Percentiles rank a stretch among this genome's conserved stretches.
These are phyloP conservation scores for Wickerhamiella brachini DNA, from an alignment of 805 yeast species.

Conservation along the genomic window DNA sequence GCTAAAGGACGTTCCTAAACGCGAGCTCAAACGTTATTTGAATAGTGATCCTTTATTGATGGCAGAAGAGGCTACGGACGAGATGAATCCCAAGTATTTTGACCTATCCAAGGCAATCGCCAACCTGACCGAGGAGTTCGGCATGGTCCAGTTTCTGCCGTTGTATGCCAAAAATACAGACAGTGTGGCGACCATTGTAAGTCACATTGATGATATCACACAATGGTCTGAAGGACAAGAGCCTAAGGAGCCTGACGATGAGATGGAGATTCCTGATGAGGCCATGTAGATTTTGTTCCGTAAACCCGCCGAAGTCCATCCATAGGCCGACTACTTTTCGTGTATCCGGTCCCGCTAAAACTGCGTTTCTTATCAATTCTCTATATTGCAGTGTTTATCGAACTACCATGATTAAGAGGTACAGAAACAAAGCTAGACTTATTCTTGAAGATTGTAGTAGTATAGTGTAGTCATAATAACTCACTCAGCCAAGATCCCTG, in stretches of 20 bases:
- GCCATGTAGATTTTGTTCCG: neutral
- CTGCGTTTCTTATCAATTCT: too few relatives aligned
- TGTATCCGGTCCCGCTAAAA: too few relatives aligned
- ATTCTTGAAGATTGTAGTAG: too few relatives aligned
- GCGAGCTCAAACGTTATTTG: conserved; percentile 67
- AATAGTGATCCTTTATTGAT: conserved; percentile 84
- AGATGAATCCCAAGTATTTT: conserved; percentile 48
- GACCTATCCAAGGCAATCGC: conserved; percentile 73
- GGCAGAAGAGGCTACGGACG: conserved; percentile 33
- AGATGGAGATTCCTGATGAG: conserved; percentile 5
- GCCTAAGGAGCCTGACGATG: conserved; percentile 85
- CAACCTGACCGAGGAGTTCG: conserved; percentile 86
- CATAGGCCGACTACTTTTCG: too few relatives aligned
- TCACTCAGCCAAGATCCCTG: conserved; percentile 7
- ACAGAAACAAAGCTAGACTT: too few relatives aligned
- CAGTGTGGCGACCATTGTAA: conserved; percentile 65
- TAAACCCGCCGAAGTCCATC: too few relatives aligned
- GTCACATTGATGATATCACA: conserved; percentile 91
- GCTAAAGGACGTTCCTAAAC: conserved; percentile 61
- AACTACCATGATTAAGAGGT: too few relatives aligned
- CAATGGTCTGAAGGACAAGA: conserved; percentile 97
- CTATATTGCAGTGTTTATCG: too few relatives aligned
- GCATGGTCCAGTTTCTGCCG: conserved; percentile 96
- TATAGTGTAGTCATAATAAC: too few relatives aligned
- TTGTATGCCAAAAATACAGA: conserved; percentile 66